Base-by-base conservation (phyloP, 306 rosid genomes). In the Notholithocarpus densiflorus region DNA sequence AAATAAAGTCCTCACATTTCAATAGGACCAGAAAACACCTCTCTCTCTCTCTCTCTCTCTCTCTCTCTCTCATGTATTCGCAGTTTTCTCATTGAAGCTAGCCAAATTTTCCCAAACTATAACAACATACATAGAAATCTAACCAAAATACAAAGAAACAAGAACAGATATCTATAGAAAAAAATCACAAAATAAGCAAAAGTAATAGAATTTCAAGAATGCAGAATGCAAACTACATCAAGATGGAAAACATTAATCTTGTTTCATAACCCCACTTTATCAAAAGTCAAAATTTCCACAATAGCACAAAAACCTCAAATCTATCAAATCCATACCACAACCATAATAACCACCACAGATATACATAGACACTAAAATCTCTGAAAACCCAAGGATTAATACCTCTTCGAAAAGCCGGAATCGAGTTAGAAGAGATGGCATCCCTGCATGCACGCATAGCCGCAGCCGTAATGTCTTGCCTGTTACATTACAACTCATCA, bases 381-480 rank as follows among this genome's bases (percentile, higher is more conserved):
- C 51, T 10, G 72, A 59, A 68, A 20, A 29, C 13, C 4, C 55
- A 57, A 77, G 4, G 17, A 17, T 9, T 65, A 7, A 48, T 86
- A 88, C 98, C 99, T 93, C 93, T 87, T 45, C 99, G 89, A 68
- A 95, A 95, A 45, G 98, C 98, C 3, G 98, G 97, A 71, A 93
- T 95, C 61, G 98, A 95, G 89, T 95, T 95, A 59, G 99, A 92
- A 79, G 98, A 79, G 86, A 93, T 92, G 62, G 97, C 99, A 85
- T 95, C 97, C 80, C 94, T 89, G 77, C 99, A 95, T 0, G 99
- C 98, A 31, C 97, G 89, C 97, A 90, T 95, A 45, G 99, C 98
- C 23, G 99, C 99, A 66, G 92, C 83, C 24, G 99, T 95, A 73
- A 92, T 81, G 62, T 95, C 82, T 88, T 95, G 98, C 53, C 98